Conservation (phyloP, 2,329 filamentous ascomycete species). For the Ciborinia camelliae region DNA sequence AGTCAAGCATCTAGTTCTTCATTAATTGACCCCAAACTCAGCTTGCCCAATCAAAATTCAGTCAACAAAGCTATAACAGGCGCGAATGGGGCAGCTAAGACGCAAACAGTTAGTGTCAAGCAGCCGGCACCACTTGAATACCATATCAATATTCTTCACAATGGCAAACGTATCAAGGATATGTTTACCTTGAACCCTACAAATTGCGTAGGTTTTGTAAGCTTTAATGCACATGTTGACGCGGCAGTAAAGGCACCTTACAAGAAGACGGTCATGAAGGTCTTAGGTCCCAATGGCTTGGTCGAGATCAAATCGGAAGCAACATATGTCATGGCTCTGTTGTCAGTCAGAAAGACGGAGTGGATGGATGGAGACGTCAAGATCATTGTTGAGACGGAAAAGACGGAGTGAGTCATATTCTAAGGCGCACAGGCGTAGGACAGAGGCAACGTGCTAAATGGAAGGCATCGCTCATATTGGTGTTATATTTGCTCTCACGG, state of each 20-base stretch:
- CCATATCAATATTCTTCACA: constrained; percentile 32
- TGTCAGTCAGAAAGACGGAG: constrained; percentile 26
- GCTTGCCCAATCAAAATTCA: not conserved
- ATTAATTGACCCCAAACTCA: not conserved
- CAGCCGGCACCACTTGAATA: constrained; percentile 21
- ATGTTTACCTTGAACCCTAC: constrained; percentile 24
- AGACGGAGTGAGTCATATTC: constrained; percentile 2
- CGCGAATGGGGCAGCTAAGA: not conserved
- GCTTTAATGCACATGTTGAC: constrained; percentile 30
- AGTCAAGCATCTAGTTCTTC: not conserved
- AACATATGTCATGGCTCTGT: constrained; percentile 27
- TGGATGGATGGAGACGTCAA: constrained; percentile 37
- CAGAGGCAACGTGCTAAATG: not conserved
- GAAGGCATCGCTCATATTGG: not conserved
- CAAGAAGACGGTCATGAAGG: constrained; percentile 26
- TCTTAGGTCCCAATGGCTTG: constrained; percentile 29
- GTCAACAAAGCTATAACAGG: not conserved
- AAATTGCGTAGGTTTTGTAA: constrained; percentile 30
- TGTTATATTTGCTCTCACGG: not conserved
- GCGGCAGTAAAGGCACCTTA: constrained; percentile 24
- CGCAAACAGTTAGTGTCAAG: not conserved
- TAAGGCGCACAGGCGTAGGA: not conserved
- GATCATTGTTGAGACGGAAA: constrained; percentile 28
- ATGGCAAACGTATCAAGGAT: constrained; percentile 27
- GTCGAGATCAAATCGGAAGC: constrained; percentile 30